Evolutionary conservation across 768 basidiomycete genomes (phyloP).

Genomic region (Boletus speciosus): DNA sequence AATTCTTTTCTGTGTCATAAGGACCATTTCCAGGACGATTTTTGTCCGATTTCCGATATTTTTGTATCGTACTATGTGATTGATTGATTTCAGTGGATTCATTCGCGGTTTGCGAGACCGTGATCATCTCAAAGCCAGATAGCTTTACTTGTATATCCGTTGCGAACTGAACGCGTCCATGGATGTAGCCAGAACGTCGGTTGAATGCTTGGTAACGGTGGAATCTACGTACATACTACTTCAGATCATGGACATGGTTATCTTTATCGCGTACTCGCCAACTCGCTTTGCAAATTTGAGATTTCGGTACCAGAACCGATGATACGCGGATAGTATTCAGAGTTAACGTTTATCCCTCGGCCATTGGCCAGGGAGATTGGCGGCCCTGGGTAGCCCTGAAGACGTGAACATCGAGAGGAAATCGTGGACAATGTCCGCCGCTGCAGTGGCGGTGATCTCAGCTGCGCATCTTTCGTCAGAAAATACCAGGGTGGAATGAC

Average conservation of each 20-base stretch:
- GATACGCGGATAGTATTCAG: background rate
- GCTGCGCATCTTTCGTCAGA: slow-evolving; percentile 14
- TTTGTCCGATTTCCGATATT: slow-evolving; percentile 23
- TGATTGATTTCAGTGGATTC: background rate
- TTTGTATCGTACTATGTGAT: slow-evolving; percentile 17
- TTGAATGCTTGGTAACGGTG: no score
- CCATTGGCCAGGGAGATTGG: slow-evolving; percentile 7
- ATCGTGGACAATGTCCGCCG: slow-evolving; percentile 46
- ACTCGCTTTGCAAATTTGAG: background rate
- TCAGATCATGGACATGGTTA: background rate
- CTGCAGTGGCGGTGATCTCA: slow-evolving; percentile 42
- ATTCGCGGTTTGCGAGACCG: background rate
- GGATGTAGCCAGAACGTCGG: slow-evolving; percentile 41
- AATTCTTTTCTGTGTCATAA: slow-evolving; percentile 4
- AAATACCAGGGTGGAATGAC: background rate
- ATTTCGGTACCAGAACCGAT: background rate
- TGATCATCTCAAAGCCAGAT: background rate
- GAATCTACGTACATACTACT: background rate
- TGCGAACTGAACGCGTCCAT: slow-evolving; percentile 20
- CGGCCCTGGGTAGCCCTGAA: slow-evolving; percentile 23
- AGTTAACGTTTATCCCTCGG: slow-evolving; percentile 17
- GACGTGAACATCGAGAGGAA: slow-evolving; percentile 40
- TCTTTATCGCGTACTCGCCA: background rate
- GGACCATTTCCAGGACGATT: slow-evolving; percentile 16
- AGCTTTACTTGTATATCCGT: background rate